Evolutionary conservation across 2,329 filamentous ascomycete genomes (phyloP).

Genomic region (Aspergillus novoparasiticus): DNA sequence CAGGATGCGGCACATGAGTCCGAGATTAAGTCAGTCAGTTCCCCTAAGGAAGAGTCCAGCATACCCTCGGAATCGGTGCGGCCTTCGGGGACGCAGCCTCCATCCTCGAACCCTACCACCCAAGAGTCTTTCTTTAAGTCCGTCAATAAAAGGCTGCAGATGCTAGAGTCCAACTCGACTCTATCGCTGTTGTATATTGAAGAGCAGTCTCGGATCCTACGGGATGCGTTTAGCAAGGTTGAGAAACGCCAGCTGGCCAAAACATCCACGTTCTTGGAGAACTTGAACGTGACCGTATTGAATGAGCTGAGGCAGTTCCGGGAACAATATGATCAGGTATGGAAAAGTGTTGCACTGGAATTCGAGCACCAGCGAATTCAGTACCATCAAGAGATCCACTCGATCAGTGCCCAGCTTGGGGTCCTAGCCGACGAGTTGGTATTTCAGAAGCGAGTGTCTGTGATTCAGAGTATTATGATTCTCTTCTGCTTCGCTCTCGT

Average conservation of each 20-base stretch:
- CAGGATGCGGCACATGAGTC: conserved; percentile 28
- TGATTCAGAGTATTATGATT: conserved; percentile 84
- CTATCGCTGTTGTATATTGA: conserved; percentile 95
- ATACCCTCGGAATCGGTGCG: conserved; percentile 31
- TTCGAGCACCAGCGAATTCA: conserved; percentile 86
- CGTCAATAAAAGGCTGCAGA: conserved; percentile 86
- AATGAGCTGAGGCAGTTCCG: conserved; percentile 76
- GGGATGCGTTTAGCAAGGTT: conserved; percentile 81
- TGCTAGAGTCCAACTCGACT: conserved; percentile 89
- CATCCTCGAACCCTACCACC: conserved; percentile 72
- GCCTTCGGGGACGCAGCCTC: conserved; percentile 50
- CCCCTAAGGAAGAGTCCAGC: conserved; percentile 34
- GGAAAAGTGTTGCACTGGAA: conserved; percentile 92
- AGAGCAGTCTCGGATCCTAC: conserved; percentile 86
- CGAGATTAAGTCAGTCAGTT: conserved; percentile 23
- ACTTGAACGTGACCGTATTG: conserved; percentile 84
- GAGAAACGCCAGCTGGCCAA: conserved; percentile 87
- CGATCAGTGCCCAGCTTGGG: conserved; percentile 77
- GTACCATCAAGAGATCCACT: conserved; percentile 79
- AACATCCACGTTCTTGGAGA: conserved; percentile 77
- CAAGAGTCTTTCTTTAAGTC: conserved; percentile 99
- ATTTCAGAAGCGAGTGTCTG: conserved; percentile 84
- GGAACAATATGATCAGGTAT: conserved; percentile 90
- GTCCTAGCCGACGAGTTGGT: conserved; percentile 90
- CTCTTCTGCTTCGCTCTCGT: conserved; percentile 85